Evolutionary conservation across 352 stramenopile genomes (phyloP), one percentile per base, ranked within the genome.

Genomic region (Globisporangium ultimum): DNA sequence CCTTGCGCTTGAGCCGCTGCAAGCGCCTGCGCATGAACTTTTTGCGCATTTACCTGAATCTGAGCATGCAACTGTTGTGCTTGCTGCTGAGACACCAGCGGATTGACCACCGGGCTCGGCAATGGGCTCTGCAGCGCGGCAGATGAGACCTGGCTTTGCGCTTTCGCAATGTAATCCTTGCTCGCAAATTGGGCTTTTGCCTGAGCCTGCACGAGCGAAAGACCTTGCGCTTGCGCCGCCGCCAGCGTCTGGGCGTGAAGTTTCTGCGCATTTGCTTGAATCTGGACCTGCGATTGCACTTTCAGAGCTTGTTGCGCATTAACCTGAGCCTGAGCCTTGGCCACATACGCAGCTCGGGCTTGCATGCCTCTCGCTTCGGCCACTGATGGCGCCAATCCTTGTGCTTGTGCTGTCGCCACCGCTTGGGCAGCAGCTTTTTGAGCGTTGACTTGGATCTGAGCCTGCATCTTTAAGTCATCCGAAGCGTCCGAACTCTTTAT

Each of bases 121-220:
- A 91, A 51, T 12, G 79, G 60, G 22, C 65, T 80, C 53, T 82
- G 80, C 50, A 91, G 51, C 21, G 74, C 61, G 40, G 79, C 69
- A 21, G 83, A 84, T n/a, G 82, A 87, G 13, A 91, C 77, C 17
- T 93, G 83, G 51, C 79, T 92, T 52, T 95, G 82, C 1, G 85
- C 85, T 66, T 96, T 96, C 1, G 86, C 80, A 14, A 96, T 94
- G 61, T 96, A 96, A 43, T 96, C 86, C 54, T 95, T 95, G 63
- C 86, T 95, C 22, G 84, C 86, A 50, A 90, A 88, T 52, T 95
- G 85, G 11, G 86, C 87, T 48, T 94, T 94, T 2, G 84, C 84
- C 42, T 96, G 87, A 10, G 87, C 87, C 66, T 95, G 86, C 15
- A 92, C 82, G 18, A 94, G 69, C 32, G 87, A 94, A 2, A 96